Base-by-base conservation (phyloP, 176 grass and related monocot species). In the Puya raimondii region DNA sequence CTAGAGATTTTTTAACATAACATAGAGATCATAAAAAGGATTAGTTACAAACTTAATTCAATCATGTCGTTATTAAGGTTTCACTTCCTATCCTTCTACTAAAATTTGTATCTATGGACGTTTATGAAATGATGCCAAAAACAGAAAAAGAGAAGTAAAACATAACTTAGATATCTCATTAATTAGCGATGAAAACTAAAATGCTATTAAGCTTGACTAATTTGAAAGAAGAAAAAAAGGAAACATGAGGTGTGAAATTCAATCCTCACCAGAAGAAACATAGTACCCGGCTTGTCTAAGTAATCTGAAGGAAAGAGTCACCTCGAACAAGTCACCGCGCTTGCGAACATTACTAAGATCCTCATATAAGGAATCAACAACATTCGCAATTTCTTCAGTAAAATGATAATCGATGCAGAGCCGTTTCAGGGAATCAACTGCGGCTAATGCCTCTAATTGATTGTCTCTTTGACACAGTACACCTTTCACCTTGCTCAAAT, bases 261-360 rank as follows among this genome's bases (percentile, higher is more conserved):
- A 13, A 1, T 64, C 7, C 22, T 23, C 63, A 29, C 8, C 21
- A 12, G 63, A 64, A 12, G 63, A 25, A 11, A 29, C 63, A 64
- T 64, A 23, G 12, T 64, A 64, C 14, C 63, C 63, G 4, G 63
- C 63, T 64, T 64, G 18, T 64, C 63, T 64, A 25, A 64, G 63
- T 33, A 64, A 27, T 64, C 17, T 23, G 23, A 64, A 64, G 12
- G 21, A 64, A 64, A 64, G 63, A 64, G 63, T 26, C 10, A 11
- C 18, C 26, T 64, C 63, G 26, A 25, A 64, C 12, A 64, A 13
- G 22, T 64, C 21, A 64, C 10, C 9, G 63, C 26, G 11, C 5
- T 64, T 18, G 9, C 0, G 11, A 64, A 6, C 63, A 12, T 25
- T 25, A 64, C 22, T 2, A 64, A 64, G 23, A 25, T 29, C 21